Evolutionary conservation across 179 eudicot species (phyloP), one percentile per base, ranked within the genome.

Genomic region (Silene coronaria): DNA sequence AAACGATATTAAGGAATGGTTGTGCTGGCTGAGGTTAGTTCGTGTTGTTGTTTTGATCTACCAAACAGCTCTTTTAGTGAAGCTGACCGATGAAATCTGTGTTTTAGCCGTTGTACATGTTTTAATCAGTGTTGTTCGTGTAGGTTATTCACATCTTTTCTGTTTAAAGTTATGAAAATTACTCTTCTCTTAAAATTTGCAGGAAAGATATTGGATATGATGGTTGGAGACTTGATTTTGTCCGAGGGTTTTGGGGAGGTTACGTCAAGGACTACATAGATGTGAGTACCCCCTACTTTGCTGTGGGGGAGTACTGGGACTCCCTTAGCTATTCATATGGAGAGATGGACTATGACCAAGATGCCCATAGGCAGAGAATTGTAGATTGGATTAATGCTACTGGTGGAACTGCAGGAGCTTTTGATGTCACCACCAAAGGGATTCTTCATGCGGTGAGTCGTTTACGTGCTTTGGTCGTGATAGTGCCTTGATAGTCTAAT

Each of bases 211-310:
- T 96, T 60, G 99, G 99, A 34, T 96, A 93, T 84, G 99, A 96
- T 84, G 99, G 99, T 28, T 96, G 99, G 98, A 90, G 99, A 82
- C 93, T 96, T 76, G 98, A 96, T 81, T 96, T 87, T 78, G 99
- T 89, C 36, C 84, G 99, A 67, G 99, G 99, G 30, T 96, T 96
- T 84, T 96, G 99, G 99, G 99, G 98, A 71, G 99, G 99, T 76
- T 96, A 96, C 80, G 97, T 96, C 42, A 96, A 96, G 85, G 98
- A 96, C 76, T 96, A 96, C 85, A 73, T 96, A 74, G 96, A 91
- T 59, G 84, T 90, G 48, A 93, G 77, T 78, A 85, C 80, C 66
- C 99, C 99, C 27, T 89, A 90, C 80, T 91, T 96, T 82, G 96
- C 99, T 30, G 97, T 93, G 2, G 97, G 99, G 5, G 99, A 96